Base-by-base conservation (phyloP, 495 filamentous ascomycete species). In the Jackrogersella multiformis region DNA sequence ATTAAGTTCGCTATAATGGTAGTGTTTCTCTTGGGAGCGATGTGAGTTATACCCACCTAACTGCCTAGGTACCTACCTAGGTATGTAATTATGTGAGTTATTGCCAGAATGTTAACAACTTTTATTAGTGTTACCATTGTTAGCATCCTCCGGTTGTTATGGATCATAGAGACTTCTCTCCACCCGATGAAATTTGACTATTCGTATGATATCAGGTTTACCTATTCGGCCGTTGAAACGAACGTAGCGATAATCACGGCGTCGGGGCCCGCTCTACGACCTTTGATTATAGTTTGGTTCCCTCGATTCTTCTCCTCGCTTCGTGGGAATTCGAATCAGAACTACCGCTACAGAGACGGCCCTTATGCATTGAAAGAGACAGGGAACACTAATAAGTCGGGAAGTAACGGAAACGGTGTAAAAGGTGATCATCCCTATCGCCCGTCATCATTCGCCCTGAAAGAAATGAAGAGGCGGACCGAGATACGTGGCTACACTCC, bases 161-260 rank as follows among this genome's bases (percentile, higher is more conserved):
- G 69, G 38, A 68, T 76, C 9, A 64, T 71, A 6, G 59, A 69
- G 24, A 71, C 67, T 2, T 70, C 61, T 16, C 53, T 70, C 5
- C 62, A 65, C 20, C 67, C 60, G 21, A 71, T 67, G 68, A 63
- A 68, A n/a, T 68, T 34, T 26, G 67, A 70, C 39, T 70, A 67
- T 35, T 67, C 66, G 13, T 73, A 77, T 38, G 71, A 76, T 55
- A 80, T 86, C 38, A 80, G 82, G 8, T 85, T 84, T 68, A 75
- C 78, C 41, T 82, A 77, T 23, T 85, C 82, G 0, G 84, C 76
- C 38, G 76, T 87, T 20, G 85, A 86, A 71, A 81, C 80, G 4
- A 85, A 86, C 71, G 73, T 86, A 5, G 85, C 84, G 2, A 74
- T 86, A 46, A 78, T 86, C 23, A 82, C 83, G 9, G 84, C 83